Conservation (phyloP, 805 yeast genomes). For the Candida silvicultrix region DNA sequence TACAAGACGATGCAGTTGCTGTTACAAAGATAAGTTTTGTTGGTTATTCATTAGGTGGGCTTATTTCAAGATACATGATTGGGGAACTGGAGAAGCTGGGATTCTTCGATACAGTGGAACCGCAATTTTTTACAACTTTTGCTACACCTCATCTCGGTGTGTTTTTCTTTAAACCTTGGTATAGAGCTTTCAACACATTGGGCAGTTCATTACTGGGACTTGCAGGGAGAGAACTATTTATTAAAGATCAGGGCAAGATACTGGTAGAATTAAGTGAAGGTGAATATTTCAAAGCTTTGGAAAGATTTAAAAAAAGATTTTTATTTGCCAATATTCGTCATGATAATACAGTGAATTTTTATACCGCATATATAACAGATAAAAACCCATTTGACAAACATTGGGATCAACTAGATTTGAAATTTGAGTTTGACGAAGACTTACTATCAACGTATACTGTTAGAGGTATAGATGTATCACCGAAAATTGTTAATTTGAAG, state of each 20-base stretch:
- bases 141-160: constrained; percentile 76
- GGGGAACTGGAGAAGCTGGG: constrained; percentile 57
- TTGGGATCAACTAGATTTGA: constrained; percentile 35
- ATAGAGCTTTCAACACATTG: constrained; percentile 35
- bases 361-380: constrained; percentile 71
- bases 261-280: constrained; percentile 34
- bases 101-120: constrained; percentile 52
- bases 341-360: constrained; percentile 86
- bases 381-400: constrained; percentile 66
- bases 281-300: constrained; percentile 48
- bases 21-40: constrained; percentile 60
- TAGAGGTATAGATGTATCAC: constrained; percentile 31
- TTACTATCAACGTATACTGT: constrained; percentile 26
- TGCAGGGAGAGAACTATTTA: constrained; percentile 72
- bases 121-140: constrained; percentile 59
- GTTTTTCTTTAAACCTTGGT: constrained; percentile 36
- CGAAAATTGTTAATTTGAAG: constrained; percentile 47
- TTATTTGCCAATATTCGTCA: constrained; percentile 70
- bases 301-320: constrained; percentile 47
- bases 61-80: constrained; percentile 72
- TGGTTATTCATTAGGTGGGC: constrained; percentile 89
- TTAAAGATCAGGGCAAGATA: constrained; percentile 37
- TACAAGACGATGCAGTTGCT: constrained; percentile 24
- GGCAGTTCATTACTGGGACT: constrained; percentile 55
- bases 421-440: constrained; percentile 40